Base-by-base conservation (phyloP, 257 asterid species). In the Gynochthodes officinalis region DNA sequence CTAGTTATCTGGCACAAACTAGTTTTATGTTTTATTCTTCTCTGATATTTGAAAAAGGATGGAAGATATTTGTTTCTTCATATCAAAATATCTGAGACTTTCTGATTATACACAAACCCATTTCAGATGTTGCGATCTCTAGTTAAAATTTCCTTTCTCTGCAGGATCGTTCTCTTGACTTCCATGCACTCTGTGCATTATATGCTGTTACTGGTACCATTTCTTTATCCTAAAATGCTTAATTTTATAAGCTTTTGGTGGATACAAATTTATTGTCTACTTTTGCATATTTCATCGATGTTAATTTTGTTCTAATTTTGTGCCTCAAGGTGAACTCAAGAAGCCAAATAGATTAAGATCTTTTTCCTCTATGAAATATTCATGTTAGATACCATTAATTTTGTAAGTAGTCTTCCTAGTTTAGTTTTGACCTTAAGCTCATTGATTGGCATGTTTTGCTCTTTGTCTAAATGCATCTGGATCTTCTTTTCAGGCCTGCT, bases 161-260 rank as follows among this genome's bases (percentile, higher is more conserved):
- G 85, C 96, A 92, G 99, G 99, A 94, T 80, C 92, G 99, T 67
- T 94, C 99, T 75, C 97, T 94, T 50, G 99, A 94, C 77, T 94
- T 94, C 76, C 81, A 78, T 46, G 96, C 88, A 78, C 84, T 94
- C 72, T 94, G 99, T 76, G 99, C 99, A 30, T 85, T 94, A 13
- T 94, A 94, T 81, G 92, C 99, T 78, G 92, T 91, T 80, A 91
- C 97, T 30, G 98, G 98, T 94, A 94, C 82, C 73, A 59, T 68
- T 61, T 66, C 35, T 71, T 2, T 63, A 21, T 16, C 30, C 44
- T 37, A n/a, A 27, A 23, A 35, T 44, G 48, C 62, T 28, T 59
- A 37, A 40, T 23, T n/a, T 48, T 10, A 7, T 53, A 7, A 50
- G 27, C 30, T 75, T 65, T 54, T 43, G 67, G 50, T 43, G 10